phyloP scores from a whole-genome alignment of 2,329 filamentous ascomycete genomes.

The Colletotrichum spaethianum region DNA sequence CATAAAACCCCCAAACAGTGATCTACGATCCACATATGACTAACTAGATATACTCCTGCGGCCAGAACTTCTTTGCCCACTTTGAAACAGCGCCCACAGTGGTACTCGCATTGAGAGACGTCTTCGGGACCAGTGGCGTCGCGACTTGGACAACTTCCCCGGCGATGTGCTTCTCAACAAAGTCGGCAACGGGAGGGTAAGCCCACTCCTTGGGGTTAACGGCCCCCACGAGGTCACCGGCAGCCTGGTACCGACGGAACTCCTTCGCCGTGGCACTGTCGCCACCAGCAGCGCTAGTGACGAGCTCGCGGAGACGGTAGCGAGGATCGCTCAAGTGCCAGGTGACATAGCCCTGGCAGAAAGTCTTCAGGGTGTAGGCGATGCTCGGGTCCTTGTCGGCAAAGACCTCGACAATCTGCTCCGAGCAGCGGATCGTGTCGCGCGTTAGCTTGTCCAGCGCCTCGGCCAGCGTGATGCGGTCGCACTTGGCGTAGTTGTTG shows the following conservation, averaged over 20 bases:
- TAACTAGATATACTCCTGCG: background rate
- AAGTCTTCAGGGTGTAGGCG: slow-evolving; percentile 18
- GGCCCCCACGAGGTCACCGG: slow-evolving; percentile 18
- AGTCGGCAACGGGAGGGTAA: slow-evolving; percentile 26
- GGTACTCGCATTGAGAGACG: background rate
- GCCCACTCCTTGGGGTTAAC: slow-evolving; percentile 23
- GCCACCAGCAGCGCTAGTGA: slow-evolving; percentile 13
- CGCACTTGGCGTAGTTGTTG: slow-evolving; percentile 40
- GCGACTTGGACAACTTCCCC: background rate
- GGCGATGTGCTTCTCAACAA: background rate
- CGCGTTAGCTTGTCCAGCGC: slow-evolving; percentile 42
- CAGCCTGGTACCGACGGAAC: slow-evolving; percentile 1
- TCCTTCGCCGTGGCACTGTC: background rate
- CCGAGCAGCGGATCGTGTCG: slow-evolving; percentile 38
- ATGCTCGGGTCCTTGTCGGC: slow-evolving; percentile 39
- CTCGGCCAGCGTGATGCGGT: slow-evolving; percentile 34
- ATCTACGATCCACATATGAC: background rate
- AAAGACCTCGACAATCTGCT: slow-evolving; percentile 43
- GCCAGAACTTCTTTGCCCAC: background rate
- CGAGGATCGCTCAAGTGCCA: slow-evolving; percentile 43
- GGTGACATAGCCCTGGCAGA: slow-evolving; percentile 44
- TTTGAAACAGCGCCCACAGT: slow-evolving; percentile 1
- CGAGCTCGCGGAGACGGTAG: slow-evolving; percentile 42
- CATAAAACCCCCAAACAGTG: background rate
- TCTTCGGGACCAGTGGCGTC: background rate